A percentile compares a stretch with the other conserved stretches of the same genome.
phyloP scores from a whole-genome alignment of 768 basidiomycete genomes.

The Phaffia australis region DNA sequence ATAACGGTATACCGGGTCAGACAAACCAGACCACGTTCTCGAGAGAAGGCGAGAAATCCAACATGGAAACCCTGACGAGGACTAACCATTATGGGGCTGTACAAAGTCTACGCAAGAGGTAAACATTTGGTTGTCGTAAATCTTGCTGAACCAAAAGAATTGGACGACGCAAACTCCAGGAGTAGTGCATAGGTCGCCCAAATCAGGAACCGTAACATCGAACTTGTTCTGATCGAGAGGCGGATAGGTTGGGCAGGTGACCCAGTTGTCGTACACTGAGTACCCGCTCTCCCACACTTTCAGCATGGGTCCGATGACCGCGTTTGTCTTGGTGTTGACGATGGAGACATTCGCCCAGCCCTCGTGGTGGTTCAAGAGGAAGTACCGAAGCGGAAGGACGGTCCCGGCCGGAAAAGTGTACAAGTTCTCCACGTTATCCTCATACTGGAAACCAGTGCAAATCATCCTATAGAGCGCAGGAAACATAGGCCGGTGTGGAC shows the following conservation, averaged over 20 bases:
- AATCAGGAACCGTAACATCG: conserved; percentile 20
- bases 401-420: conserved; percentile 9
- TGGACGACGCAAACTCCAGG: conserved; percentile 11
- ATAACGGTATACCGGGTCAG: no score
- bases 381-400: background rate
- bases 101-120: no score
- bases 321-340: conserved; percentile 24
- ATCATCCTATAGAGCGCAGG: background rate
- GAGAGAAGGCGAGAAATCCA: no score
- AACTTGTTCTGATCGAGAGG: background rate
- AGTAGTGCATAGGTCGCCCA: conserved; percentile 19
- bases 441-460: conserved; percentile 19
- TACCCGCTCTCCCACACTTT: conserved; percentile 20
- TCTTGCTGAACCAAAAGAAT: background rate
- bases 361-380: conserved; percentile 7
- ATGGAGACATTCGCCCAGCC: conserved; percentile 23
- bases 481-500: no score
- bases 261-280: background rate
- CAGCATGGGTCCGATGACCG: conserved; percentile 15
- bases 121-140: no score
- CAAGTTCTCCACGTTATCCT: conserved; percentile 18
- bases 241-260: conserved; percentile 13
- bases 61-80: no score
- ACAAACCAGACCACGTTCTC: no score
- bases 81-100: no score